Evolutionary conservation across 2,329 filamentous ascomycete genomes (phyloP).

Genomic region (Furcasterigmium furcatum): DNA sequence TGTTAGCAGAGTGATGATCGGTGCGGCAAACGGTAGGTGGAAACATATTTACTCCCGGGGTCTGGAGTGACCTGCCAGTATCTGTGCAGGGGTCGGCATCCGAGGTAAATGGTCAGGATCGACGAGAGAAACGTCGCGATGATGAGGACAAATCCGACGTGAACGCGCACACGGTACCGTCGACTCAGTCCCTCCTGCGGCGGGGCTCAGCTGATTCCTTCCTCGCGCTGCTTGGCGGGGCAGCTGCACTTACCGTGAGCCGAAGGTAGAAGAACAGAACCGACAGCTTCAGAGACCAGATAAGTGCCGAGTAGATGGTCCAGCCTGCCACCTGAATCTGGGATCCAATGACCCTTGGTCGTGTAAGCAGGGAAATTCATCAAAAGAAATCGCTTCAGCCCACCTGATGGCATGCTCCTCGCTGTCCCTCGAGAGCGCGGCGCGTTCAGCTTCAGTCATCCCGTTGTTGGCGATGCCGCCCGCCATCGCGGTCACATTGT

Average conservation of each 20-base stretch:
- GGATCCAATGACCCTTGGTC: slow-evolving; percentile 44
- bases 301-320: slow-evolving; percentile 48
- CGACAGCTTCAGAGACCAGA: slow-evolving; percentile 55
- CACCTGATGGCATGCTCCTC: slow-evolving; percentile 39
- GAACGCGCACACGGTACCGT: slow-evolving; percentile 39
- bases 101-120: slow-evolving; percentile 45
- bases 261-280: slow-evolving; percentile 55
- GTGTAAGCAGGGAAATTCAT: background rate
- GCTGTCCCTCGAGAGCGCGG: slow-evolving; percentile 35
- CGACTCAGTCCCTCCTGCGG: slow-evolving; percentile 30
- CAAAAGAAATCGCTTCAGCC: background rate
- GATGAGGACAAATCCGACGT: slow-evolving; percentile 47
- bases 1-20: slow-evolving; percentile 15
- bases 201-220: background rate
- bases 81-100: slow-evolving; percentile 47
- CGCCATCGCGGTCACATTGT: slow-evolving; percentile 29
- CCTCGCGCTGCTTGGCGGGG: background rate
- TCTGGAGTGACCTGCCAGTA: slow-evolving; percentile 60
- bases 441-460: slow-evolving; percentile 50
- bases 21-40: too few species aligned
- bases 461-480: slow-evolving; percentile 52
- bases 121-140: slow-evolving; percentile 44
- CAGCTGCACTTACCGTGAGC: slow-evolving; percentile 30
- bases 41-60: slow-evolving; percentile 53
- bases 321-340: slow-evolving; percentile 55